phyloP scores from a whole-genome alignment of 495 filamentous ascomycete genomes.

The Xylaria castorea region DNA sequence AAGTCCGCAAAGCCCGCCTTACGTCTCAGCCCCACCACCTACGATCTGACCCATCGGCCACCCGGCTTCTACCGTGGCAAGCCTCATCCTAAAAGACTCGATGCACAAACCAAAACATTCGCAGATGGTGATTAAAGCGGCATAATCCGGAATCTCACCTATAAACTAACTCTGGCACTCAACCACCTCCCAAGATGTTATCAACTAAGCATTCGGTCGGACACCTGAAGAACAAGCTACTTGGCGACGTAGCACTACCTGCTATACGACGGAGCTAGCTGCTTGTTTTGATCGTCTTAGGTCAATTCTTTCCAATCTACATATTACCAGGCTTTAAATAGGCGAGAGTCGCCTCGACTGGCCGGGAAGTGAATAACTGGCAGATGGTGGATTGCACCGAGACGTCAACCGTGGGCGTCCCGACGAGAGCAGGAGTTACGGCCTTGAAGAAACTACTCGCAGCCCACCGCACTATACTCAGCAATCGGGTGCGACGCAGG shows the following conservation, averaged over 20 bases:
- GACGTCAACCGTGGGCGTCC: not conserved
- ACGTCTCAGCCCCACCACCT: conserved; percentile 37
- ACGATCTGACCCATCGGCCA: conserved; percentile 23
- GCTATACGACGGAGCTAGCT: not conserved
- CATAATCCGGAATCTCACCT: not conserved
- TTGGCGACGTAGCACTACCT: not conserved
- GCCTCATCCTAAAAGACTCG: not conserved
- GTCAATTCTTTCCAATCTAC: not conserved
- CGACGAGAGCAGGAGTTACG: not conserved
- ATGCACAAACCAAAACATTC: not conserved
- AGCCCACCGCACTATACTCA: not conserved
- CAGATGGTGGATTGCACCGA: not conserved
- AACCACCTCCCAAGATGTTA: not conserved
- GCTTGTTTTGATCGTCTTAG: not conserved
- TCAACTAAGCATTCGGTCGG: not conserved
- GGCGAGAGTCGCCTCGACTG: not conserved
- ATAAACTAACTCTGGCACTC: not conserved
- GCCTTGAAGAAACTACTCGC: not conserved
- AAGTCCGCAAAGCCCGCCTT: conserved; percentile 16
- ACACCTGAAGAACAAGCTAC: not conserved
- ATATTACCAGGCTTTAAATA: not conserved
- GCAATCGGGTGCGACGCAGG: not conserved
- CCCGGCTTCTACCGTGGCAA: conserved; percentile 17
- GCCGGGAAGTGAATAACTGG: not conserved
- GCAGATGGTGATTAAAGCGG: not conserved